Evolutionary conservation across 2,329 filamentous ascomycete genomes (phyloP).

Genomic region (Microdochium bolleyi): DNA sequence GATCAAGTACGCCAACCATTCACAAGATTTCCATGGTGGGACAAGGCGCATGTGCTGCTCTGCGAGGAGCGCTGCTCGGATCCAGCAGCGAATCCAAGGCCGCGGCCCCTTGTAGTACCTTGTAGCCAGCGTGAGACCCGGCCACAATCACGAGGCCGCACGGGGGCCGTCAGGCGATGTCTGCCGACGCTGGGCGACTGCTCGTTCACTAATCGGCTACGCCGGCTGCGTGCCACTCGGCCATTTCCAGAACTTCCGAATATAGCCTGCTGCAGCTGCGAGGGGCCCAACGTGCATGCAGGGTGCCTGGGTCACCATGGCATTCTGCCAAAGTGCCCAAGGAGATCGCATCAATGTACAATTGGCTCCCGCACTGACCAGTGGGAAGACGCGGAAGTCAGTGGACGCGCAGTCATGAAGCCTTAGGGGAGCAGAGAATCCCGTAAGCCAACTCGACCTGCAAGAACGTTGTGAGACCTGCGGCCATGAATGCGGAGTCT

Average conservation of each 20-base stretch:
- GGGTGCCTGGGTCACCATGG: not conserved
- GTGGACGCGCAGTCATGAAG: not conserved
- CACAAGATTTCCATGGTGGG: not conserved
- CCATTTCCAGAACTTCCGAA: not conserved
- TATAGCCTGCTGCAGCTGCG: not conserved
- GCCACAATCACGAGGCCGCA: not conserved
- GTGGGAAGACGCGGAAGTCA: not conserved
- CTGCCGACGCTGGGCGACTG: not conserved
- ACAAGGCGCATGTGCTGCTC: not conserved
- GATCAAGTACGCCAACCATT: not conserved
- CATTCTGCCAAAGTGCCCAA: not conserved
- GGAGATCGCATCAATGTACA: not conserved
- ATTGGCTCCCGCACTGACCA: not conserved
- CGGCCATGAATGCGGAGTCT: not conserved
- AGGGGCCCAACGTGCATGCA: not conserved
- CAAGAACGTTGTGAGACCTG: not conserved
- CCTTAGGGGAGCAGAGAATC: not conserved
- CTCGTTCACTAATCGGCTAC: not conserved
- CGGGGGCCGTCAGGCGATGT: not conserved
- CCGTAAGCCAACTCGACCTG: not conserved
- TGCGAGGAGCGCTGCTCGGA: not conserved
- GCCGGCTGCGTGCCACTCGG: not conserved
- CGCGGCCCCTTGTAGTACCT: not conserved
- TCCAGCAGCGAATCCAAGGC: not conserved
- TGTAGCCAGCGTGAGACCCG: not conserved